Evolutionary conservation across 2,329 filamentous ascomycete species (phyloP), one percentile per base, ranked within the genome.

Genomic region (Colletotrichum chrysophilum): DNA sequence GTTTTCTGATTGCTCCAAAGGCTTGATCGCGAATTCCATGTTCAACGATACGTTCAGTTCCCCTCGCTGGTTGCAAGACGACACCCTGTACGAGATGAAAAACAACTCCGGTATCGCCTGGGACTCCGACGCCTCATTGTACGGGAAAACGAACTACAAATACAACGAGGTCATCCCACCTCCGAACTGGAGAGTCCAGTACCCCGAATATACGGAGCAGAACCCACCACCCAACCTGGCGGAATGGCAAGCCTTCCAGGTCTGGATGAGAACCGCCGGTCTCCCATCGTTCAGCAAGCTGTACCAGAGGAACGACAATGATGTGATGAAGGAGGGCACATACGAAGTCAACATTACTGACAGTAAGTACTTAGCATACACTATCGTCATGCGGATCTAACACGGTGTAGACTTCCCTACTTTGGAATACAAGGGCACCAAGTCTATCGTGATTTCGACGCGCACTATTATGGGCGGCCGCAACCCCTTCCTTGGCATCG

Each of bases 241-340:
- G 77, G 86, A 92, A 1, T 93, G 95, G 86, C 94, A 98, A 84
- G 92, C 93, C 58, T 98, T 99, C 84, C 96, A 98, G 86, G 96
- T 98, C 26, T 99, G 97, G 97, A 99, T 99, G 97, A 93, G 97
- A 80, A 98, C 97, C 3, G 97, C 97, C 28, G 97, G 96, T 74
- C 87, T 98, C 80, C 97, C 97, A 1, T 94, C 94, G 7, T 99
- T 99, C 84, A 98, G 95, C 90, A 99, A 99, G 87, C 88, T 99
- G 62, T 95, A 95, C 61, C 91, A 94, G 84, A 91, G 96, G 75
- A 98, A 98, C 82, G 94, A 98, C 82, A 88, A 88, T 1, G 86
- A 89, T 3, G 83, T 87, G 1, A 94, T 99, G 94, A 80, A 83
- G 38, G 82, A 87, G 18, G 97, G 96, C 32, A 91, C 86, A 24